These are phyloP conservation scores for Malassezia psittaci DNA, from an alignment of 1,284 basidiomycete species.

Conservation along the genomic window DNA sequence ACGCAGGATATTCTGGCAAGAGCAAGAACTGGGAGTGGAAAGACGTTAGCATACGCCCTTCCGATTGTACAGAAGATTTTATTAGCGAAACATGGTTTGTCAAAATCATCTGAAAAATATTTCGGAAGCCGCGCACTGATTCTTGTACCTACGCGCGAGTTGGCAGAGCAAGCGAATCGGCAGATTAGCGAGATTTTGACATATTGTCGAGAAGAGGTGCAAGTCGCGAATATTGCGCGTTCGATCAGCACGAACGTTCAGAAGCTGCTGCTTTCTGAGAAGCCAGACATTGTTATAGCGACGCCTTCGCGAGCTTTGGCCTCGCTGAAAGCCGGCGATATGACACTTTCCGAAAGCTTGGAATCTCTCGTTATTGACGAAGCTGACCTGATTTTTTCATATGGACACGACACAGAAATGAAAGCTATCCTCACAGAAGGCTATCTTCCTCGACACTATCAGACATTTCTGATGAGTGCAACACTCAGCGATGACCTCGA, in stretches of 20 bases:
- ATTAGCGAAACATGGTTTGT: constrained; percentile 56
- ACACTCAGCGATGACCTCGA: constrained; percentile 95
- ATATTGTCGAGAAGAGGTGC: constrained; percentile 60
- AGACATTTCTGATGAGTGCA: constrained; percentile 93
- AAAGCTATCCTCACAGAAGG: constrained; percentile 66
- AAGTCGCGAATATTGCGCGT: constrained; percentile 66
- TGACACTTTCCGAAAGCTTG: constrained; percentile 51
- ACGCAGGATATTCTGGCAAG: constrained; percentile 84
- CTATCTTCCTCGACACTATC: constrained; percentile 71
- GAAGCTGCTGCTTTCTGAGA: constrained; percentile 72
- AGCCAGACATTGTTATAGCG: constrained; percentile 80
- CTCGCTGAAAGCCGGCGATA: constrained; percentile 63
- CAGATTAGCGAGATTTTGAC: constrained; percentile 66
- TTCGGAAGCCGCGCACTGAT: constrained; percentile 69
- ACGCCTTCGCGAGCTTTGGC: constrained; percentile 77
- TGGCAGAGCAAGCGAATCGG: constrained; percentile 75
- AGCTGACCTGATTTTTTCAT: constrained; percentile 91
- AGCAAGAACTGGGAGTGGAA: constrained; percentile 89
- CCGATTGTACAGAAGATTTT: constrained; percentile 83
- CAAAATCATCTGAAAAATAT: constrained; percentile 49
- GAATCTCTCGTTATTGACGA: constrained; percentile 93
- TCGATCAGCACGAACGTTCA: constrained; percentile 59
- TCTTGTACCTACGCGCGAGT: constrained; percentile 84
- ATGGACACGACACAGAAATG: constrained; percentile 85
- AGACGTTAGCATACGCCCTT: constrained; percentile 90